Base-by-base conservation (phyloP, 2,329 filamentous ascomycete species). In the Colletotrichum tropicale region DNA sequence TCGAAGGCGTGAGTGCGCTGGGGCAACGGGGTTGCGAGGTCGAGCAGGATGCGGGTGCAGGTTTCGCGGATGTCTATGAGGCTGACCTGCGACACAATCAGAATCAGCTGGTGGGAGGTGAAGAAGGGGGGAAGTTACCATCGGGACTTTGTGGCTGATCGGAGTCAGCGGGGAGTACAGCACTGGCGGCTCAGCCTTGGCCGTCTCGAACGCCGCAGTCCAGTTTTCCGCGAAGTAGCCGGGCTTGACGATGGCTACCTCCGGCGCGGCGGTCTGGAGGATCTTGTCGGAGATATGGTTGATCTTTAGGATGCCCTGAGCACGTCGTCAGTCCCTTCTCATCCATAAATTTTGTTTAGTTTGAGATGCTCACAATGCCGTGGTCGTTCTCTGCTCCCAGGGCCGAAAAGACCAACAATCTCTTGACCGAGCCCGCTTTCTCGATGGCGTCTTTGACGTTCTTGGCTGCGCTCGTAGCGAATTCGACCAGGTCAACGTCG, bases 351-450 rank as follows among this genome's bases (percentile, higher is more conserved):
- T 2, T 21, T 16, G 21, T 2, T 4, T 6, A 8, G 2, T 28
- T 9, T n/a, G 38, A n/a, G 38, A 21, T 18, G 12, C 81, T 62
- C 75, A 84, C 82, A 43, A 81, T 83, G 12, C 79, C 78, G n/a
- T 78, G 77, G 18, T 81, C 79, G 8, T 83, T 73, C 7, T 84
- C 78, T 0, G 83, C 72, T 4, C 82, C 82, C 48, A 83, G 62
- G 0, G 82, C 75, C 1, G 83, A 84, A 18, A 80, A 75, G 0
- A 83, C 65, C 4, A 84, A 58, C 4, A 84, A 74, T 30, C 76
- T 76, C 60, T 78, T 79, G 1, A 80, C 76, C 3, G 60, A 72
- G 13, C 71, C 38, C 1, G 77, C 75, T 5, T 43, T 64, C 18
- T 76, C n/a, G 0, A 83, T 73, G 6, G 81, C 81, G 1, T 61